Conservation (phyloP, 495 filamentous ascomycete genomes). For the Geoglossum glabrum region DNA sequence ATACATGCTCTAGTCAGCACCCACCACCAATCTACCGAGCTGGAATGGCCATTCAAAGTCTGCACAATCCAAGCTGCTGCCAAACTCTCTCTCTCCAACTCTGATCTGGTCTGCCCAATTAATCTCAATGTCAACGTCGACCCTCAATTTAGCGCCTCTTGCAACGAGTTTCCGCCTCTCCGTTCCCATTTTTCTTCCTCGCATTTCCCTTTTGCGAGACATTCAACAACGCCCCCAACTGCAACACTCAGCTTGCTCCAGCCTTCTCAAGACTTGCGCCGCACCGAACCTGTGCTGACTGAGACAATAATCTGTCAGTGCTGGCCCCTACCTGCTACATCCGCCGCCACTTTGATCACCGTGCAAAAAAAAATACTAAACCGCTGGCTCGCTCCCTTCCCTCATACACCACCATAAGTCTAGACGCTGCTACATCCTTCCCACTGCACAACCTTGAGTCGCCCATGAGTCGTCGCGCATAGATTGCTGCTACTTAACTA, state of each 20-base stretch:
- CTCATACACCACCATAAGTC: too few relatives aligned
- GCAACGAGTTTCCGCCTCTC: neutral
- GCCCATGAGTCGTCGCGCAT: neutral
- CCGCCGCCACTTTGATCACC: neutral
- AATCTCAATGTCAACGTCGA: neutral
- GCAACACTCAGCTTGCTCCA: neutral
- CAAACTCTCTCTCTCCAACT: neutral
- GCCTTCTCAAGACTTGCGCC: neutral
- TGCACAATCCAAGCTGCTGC: neutral
- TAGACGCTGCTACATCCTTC: neutral
- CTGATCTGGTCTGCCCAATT: neutral
- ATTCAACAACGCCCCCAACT: neutral
- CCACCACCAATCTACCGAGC: neutral
- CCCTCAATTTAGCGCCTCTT: neutral
- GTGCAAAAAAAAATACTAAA: neutral
- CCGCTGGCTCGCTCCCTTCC: too few relatives aligned
- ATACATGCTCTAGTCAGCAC: neutral
- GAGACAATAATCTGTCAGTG: neutral
- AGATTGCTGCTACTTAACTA: neutral
- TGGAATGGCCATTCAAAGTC: neutral
- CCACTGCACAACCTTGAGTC: neutral
- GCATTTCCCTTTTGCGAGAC: neutral
- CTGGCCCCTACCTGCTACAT: neutral
- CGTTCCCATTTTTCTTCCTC: neutral
- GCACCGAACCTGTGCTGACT: neutral